Percentiles rank a stretch among this genome's conserved stretches.
Conservation (phyloP, 2,329 filamentous ascomycete species). For the Xylaria polymorpha region DNA sequence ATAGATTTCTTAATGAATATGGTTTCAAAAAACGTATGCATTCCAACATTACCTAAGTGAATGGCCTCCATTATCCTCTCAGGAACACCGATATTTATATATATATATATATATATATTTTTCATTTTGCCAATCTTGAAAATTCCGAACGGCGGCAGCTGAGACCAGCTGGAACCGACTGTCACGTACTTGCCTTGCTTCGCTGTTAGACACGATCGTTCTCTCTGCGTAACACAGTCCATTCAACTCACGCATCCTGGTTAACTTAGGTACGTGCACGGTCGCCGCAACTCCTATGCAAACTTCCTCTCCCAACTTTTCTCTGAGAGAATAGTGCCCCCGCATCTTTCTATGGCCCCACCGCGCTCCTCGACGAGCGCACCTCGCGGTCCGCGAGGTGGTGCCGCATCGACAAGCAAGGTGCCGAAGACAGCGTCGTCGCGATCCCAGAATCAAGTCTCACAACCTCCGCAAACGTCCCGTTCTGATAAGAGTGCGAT, state of each 20-base stretch:
- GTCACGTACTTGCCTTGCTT: not conserved
- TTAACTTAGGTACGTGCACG: not conserved
- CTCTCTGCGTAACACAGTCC: not conserved
- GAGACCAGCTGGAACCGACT: not conserved
- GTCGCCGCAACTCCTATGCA: not conserved
- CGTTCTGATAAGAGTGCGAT: slow-evolving; percentile 39
- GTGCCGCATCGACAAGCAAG: slow-evolving; percentile 32
- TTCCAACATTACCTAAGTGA: too few relatives aligned
- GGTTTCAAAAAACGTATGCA: slow-evolving; percentile 31
- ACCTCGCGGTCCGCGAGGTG: slow-evolving; percentile 50
- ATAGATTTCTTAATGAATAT: slow-evolving; percentile 52
- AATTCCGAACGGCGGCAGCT: not conserved
- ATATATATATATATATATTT: too few relatives aligned
- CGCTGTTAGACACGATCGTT: not conserved
- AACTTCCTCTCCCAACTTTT: not conserved
- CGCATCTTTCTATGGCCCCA: slow-evolving; percentile 54
- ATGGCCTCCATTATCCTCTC: too few relatives aligned
- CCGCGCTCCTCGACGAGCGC: slow-evolving; percentile 53
- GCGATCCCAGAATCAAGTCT: slow-evolving; percentile 28
- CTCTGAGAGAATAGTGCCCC: not conserved
- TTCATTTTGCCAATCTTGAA: too few relatives aligned
- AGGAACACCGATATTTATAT: too few relatives aligned
- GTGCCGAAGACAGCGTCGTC: slow-evolving; percentile 35
- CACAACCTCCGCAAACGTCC: slow-evolving; percentile 29
- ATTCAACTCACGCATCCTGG: not conserved